phyloP scores from a whole-genome alignment of 192 early-diverging fungal species.

The Chytriomyces sp. region DNA sequence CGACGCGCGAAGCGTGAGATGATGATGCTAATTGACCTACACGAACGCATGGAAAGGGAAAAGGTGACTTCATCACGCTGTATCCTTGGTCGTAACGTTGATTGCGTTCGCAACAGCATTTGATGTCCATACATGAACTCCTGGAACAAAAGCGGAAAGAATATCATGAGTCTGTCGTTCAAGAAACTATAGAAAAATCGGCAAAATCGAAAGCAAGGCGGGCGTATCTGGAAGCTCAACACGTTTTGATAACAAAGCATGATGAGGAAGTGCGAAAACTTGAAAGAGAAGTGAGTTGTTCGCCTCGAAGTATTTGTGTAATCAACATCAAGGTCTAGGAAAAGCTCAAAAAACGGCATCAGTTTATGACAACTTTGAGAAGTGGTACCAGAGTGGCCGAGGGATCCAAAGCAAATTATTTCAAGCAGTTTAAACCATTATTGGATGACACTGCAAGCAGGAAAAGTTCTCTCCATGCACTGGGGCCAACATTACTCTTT shows the following conservation, averaged over 20 bases:
- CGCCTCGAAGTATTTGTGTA: not conserved
- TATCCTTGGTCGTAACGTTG: not conserved
- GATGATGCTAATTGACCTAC: not conserved
- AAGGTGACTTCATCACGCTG: too few species aligned
- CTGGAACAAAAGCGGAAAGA: conserved; percentile 15
- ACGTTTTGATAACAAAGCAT: not conserved
- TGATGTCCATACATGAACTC: conserved; percentile 9
- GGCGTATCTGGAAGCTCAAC: not conserved
- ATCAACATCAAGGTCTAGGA: not conserved
- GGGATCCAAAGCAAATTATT: too few species aligned
- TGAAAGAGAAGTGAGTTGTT: not conserved
- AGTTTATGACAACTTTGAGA: not conserved
- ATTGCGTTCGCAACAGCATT: not conserved
- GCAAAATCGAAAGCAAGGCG: not conserved
- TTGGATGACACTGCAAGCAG: too few species aligned
- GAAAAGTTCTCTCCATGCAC: too few species aligned
- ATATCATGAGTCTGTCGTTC: conserved; percentile 10
- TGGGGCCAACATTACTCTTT: too few species aligned
- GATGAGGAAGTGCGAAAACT: not conserved
- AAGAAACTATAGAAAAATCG: conserved; percentile 11
- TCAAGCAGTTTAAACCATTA: too few species aligned
- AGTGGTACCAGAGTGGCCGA: too few species aligned
- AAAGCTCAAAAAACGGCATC: not conserved
- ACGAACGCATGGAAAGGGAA: not conserved
- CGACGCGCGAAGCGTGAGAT: not conserved